Evolutionary conservation across 345 rosid genomes (phyloP), one percentile per base, ranked within the genome.

Genomic region (Populus alba): DNA sequence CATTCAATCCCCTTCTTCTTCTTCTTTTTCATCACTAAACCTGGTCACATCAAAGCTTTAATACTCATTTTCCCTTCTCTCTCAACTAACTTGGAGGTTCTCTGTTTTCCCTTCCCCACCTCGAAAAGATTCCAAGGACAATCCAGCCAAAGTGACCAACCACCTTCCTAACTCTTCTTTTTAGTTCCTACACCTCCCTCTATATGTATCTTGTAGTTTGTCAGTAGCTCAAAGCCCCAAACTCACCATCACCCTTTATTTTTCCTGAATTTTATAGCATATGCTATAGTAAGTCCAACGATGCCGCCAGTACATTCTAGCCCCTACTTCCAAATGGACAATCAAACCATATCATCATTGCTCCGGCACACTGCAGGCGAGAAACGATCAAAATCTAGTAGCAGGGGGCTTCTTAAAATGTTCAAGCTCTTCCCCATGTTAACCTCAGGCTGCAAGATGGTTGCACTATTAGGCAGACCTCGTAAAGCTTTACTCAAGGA

Each of bases 371-470:
- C 85, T 6, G 68, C 79, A 9, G 55, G 51, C 31, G 83, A 89
- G 73, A 91, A 91, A 86, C 83, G 90, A 1, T 68, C 88, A 0
- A 93, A 90, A 82, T 87, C 86, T 1, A 69, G 81, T 5, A 23
- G 90, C 18, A 93, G 98, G 0, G 97, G 99, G 13, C 89, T 95
- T 9, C 80, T 95, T 18, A 88, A 88, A 70, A 86, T 93, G 83
- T 92, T 95, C 90, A 95, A 93, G 87, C 95, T 93, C 63, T 82
- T 95, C 75, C 98, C 98, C 8, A 93, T 95, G 99, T 80, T 95
- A 75, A 93, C 97, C 66, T 92, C 98, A 0, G 98, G 99, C 11
- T 95, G 99, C 92, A 95, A 92, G 81, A 93, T 95, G 99, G 99
- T 90, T 29, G 92, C 90, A 7, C 83, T 95, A 29, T 78, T 95